phyloP scores from a whole-genome alignment of 2,329 filamentous ascomycete genomes.

The Claviceps maximensis region DNA sequence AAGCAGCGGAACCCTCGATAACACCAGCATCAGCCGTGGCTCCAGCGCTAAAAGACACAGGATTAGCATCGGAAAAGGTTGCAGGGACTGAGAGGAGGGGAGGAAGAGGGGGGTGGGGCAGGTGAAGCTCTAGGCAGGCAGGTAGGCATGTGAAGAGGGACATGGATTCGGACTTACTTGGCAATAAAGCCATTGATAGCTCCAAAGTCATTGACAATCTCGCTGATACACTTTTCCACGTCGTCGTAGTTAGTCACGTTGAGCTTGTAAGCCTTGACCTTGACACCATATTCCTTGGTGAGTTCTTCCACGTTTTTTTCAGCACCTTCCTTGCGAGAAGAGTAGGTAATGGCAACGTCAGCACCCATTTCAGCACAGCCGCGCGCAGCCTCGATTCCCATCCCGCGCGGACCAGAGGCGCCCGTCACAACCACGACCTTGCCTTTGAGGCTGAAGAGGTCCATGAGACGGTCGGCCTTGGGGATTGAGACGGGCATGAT shows the following conservation, averaged over 20 bases:
- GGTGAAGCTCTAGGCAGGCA: not conserved
- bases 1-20: conserved; percentile 52
- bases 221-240: conserved; percentile 39
- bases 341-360: conserved; percentile 59
- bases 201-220: conserved; percentile 61
- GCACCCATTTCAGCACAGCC: conserved; percentile 59
- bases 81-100: not conserved
- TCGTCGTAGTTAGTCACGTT: conserved; percentile 40
- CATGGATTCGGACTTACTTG: conserved; percentile 39
- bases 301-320: conserved; percentile 54
- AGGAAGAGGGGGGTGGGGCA: conserved; percentile 23
- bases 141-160: not conserved
- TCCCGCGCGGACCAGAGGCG: conserved; percentile 55
- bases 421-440: conserved; percentile 61
- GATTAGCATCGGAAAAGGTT: not conserved
- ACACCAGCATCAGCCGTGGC: conserved; percentile 56
- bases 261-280: conserved; percentile 48
- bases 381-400: conserved; percentile 57
- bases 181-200: conserved; percentile 64
- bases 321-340: conserved; percentile 54
- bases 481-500: conserved; percentile 45
- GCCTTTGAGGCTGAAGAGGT: conserved; percentile 60
- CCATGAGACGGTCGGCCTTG: conserved; percentile 42
- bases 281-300: conserved; percentile 51
- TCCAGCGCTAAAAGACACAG: conserved; percentile 34